Evolutionary conservation across 108 stramenopile genomes (phyloP).

Genomic region (Tribonema minus): DNA sequence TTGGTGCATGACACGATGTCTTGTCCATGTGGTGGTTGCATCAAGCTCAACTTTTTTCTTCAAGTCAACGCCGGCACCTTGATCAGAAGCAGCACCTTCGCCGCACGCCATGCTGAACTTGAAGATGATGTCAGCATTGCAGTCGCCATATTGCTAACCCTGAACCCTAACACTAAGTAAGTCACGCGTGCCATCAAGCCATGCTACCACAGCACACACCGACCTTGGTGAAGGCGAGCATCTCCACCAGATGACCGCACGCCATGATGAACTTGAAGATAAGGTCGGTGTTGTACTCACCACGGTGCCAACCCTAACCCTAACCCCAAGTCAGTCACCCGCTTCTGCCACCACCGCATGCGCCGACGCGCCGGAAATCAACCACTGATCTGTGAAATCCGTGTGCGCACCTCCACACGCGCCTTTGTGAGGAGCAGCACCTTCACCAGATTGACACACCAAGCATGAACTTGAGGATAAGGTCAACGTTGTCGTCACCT

Average conservation of each 20-base stretch:
- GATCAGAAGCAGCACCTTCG: conserved; percentile 92
- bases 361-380: no score
- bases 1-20: no score
- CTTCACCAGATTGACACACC: conserved; percentile 94
- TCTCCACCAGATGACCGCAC: conserved; percentile 95
- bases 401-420: neutral
- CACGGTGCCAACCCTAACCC: neutral
- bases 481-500: conserved; percentile 97
- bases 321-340: neutral
- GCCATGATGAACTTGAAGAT: conserved; percentile 99
- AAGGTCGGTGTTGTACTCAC: conserved; percentile 88
- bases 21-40: neutral
- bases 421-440: conserved; percentile 93
- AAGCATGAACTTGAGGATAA: conserved; percentile 99
- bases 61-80: no score
- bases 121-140: conserved; percentile 96
- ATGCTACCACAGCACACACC: no score
- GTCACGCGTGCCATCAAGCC: no score
- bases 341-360: neutral
- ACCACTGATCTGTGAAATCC: no score
- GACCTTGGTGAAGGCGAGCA: conserved; percentile 89
- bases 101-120: conserved; percentile 99
- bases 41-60: neutral
- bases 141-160: no score
- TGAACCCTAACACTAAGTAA: no score